Conservation (phyloP, 2,329 filamentous ascomycete species). For the Remersonia thermophila region DNA sequence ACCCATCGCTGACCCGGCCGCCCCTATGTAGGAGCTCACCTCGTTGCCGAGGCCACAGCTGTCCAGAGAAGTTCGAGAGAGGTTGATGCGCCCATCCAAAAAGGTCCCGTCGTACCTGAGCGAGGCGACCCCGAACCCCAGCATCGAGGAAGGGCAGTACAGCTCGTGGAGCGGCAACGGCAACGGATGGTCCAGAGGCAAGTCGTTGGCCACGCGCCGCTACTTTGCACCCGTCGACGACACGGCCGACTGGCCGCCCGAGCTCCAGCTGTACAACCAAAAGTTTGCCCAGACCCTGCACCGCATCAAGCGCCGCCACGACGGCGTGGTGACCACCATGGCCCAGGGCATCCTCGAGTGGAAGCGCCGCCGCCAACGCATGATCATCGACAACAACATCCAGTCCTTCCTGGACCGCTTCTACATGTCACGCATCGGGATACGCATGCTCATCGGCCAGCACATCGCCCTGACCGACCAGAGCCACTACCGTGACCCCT, state of each 20-base stretch:
- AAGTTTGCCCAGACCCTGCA: constrained; percentile 80
- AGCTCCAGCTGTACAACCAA: constrained; percentile 87
- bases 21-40: constrained; percentile 68
- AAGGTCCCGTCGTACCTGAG: constrained; percentile 54
- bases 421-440: constrained; percentile 99
- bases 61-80: constrained; percentile 60
- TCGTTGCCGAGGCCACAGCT: constrained; percentile 67
- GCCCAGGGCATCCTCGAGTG: constrained; percentile 97
- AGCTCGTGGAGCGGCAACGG: constrained; percentile 40
- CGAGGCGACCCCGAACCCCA: constrained; percentile 81
- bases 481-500: constrained; percentile 74
- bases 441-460: constrained; percentile 97
- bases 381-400: constrained; percentile 97
- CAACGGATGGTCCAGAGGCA: constrained; percentile 27
- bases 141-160: constrained; percentile 74
- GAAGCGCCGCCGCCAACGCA: constrained; percentile 88
- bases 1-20: constrained; percentile 17
- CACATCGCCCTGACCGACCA: constrained; percentile 96
- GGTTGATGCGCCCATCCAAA: constrained; percentile 58
- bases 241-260: constrained; percentile 78
- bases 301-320: constrained; percentile 89
- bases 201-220: constrained; percentile 47
- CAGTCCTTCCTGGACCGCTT: constrained; percentile 97
- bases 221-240: constrained; percentile 94
- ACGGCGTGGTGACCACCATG: constrained; percentile 94